Base-by-base conservation (phyloP, 495 filamentous ascomycete species). In the Podospora fimiseda region DNA sequence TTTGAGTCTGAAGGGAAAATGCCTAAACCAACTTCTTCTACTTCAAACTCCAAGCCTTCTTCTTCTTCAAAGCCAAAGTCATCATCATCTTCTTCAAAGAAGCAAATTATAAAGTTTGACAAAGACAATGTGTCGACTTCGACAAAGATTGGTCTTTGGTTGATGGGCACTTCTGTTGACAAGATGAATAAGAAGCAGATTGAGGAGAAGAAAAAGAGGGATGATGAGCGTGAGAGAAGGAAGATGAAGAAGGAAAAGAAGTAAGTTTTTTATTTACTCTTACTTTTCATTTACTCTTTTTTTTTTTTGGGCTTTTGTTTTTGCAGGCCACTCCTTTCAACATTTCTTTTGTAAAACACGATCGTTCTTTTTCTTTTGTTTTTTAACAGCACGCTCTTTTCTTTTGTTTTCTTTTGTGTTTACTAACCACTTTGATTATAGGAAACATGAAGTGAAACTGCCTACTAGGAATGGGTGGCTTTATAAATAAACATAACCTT, bases 221-320 rank as follows among this genome's bases (percentile, higher is more conserved):
- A 30, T 4, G 39, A 27, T 9, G 23, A 36, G 23, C 27, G n/a
- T 21, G 14, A 47, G 44, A 13, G 22, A 23, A 11, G 19, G 44
- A 47, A 33, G 21, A n/a, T 16, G 22, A 22, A 5, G 20, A 43
- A 20, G 38, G 1, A 2, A 33, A 7, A 37, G 19, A 6, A 14
- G 27, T 48, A 18, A 48, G 45, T 20, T 37, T n/a, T 47, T 30
- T 45, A n/a, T n/a, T n/a, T n/a, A n/a, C n/a, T 27, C 21, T 46
- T 3, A 22, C 22, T 3, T 27, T 20, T 47, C 22, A 20, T 30
- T 27, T 47, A 27, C 2, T 21, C 21, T 47, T 47, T 47, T 14
- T 41, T 41, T 41, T 18, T 41, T 14, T 41, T 18, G 16, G 11
- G 11, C 11, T 4, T 18, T 41, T 41, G 8, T 41, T 5, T 18